Percentiles rank a stretch among this genome's conserved stretches.
phyloP scores from a whole-genome alignment of 2,329 filamentous ascomycete genomes.

The Akanthomyces muscarius region DNA sequence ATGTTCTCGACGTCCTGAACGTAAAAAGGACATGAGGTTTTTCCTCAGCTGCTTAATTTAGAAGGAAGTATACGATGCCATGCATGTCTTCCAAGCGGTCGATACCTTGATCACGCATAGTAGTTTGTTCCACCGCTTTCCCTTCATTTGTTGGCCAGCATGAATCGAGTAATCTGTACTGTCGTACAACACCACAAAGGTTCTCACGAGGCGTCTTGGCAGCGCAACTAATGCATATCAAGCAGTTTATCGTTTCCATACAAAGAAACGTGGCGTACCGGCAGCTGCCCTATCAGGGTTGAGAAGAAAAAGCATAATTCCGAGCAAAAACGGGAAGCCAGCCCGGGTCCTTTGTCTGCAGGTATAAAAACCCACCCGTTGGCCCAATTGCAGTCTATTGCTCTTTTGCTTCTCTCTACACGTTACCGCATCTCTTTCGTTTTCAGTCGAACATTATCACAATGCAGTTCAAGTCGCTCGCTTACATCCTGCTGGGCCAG shows the following conservation, averaged over 20 bases:
- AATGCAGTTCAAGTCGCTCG: conserved; percentile 16
- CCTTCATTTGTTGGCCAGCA: background rate
- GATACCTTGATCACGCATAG: background rate
- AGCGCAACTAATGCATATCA: background rate
- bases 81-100: background rate
- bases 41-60: too few relatives aligned
- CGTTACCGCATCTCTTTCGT: background rate
- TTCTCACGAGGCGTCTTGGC: conserved; percentile 19
- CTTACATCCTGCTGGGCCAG: conserved; percentile 12
- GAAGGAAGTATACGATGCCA: background rate
- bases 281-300: background rate
- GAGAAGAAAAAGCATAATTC: background rate
- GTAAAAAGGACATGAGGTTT: background rate
- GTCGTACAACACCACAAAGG: conserved; percentile 13
- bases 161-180: background rate
- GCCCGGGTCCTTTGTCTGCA: background rate
- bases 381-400: background rate
- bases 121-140: too few relatives aligned
- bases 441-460: background rate
- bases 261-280: background rate
- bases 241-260: background rate
- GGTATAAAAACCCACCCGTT: background rate
- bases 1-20: background rate
- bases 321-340: background rate
- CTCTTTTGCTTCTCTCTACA: background rate